Evolutionary conservation across 75 land plant species (phyloP).

Genomic region (Sequoiadendron giganteum): DNA sequence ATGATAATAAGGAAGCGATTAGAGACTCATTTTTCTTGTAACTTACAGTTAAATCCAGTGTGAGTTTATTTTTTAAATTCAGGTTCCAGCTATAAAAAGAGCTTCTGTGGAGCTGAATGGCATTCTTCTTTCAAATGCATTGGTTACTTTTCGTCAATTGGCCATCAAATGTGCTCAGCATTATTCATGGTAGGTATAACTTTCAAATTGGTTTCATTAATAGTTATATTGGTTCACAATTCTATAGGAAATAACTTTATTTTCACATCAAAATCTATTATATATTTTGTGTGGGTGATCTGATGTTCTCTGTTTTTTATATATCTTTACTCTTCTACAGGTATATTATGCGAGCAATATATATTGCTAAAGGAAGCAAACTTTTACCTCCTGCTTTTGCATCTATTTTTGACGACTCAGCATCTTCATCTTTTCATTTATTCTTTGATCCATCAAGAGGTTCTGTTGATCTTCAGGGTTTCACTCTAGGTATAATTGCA

Average conservation of each 20-base stretch:
- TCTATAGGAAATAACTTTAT: not conserved
- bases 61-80: constrained; percentile 2
- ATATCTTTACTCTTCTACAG: constrained; percentile 31
- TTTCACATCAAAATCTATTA: not conserved
- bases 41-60: not conserved
- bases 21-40: not conserved
- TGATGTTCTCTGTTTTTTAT: not conserved
- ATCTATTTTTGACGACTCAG: constrained; percentile 91
- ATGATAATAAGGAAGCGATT: not conserved
- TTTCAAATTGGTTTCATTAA: not conserved
- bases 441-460: constrained; percentile 92
- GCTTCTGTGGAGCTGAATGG: constrained; percentile 86
- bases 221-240: not conserved
- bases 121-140: constrained; percentile 82
- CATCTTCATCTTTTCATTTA: constrained; percentile 87
- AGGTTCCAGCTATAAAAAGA: constrained; percentile 75
- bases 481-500: constrained; percentile 62
- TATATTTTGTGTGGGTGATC: not conserved
- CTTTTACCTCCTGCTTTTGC: constrained; percentile 89
- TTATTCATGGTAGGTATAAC: constrained; percentile 79
- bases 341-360: constrained; percentile 88
- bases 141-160: constrained; percentile 74
- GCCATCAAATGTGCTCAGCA: constrained; percentile 85
- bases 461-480: constrained; percentile 67
- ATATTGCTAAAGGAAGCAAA: constrained; percentile 87